A percentile compares a stretch with the other conserved stretches of the same genome.
These are phyloP conservation scores for Aspergillus sp. DNA, from an alignment of 2,329 filamentous ascomycete species.

Conservation along the genomic window DNA sequence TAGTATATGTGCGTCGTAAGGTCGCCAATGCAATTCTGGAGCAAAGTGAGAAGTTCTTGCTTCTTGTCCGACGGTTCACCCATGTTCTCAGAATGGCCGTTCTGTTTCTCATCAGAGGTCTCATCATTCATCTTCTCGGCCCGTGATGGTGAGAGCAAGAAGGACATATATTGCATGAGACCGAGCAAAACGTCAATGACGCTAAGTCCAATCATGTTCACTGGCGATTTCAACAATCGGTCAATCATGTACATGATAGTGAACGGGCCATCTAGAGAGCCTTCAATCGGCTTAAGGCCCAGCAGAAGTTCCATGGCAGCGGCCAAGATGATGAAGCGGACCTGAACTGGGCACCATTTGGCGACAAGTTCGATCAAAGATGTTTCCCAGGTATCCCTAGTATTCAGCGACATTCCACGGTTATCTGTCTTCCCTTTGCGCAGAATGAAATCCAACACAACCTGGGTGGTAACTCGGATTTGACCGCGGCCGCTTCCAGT, in stretches of 20 bases:
- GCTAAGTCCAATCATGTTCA: conserved; percentile 92
- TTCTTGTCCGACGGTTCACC: conserved; percentile 51
- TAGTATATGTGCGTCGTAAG: conserved; percentile 96
- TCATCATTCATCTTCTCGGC: conserved; percentile 33
- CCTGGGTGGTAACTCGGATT: conserved; percentile 71
- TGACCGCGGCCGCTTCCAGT: conserved; percentile 75
- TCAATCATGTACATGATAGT: conserved; percentile 76
- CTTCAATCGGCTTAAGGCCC: conserved; percentile 66
- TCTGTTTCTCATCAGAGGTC: conserved; percentile 19
- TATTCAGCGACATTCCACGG: conserved; percentile 41
- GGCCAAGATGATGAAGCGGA: conserved; percentile 86
- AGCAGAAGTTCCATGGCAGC: conserved; percentile 76
- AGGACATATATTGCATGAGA: conserved; percentile 78
- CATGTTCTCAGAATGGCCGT: conserved; percentile 10
- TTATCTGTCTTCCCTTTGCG: conserved; percentile 56
- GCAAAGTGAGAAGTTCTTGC: conserved; percentile 64
- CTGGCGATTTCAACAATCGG: conserved; percentile 78
- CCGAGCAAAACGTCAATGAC: conserved; percentile 92
- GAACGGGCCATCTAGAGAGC: conserved; percentile 70
- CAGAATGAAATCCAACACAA: conserved; percentile 72
- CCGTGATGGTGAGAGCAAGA: conserved; percentile 67
- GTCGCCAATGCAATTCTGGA: conserved; percentile 84
- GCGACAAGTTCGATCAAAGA: conserved; percentile 77
- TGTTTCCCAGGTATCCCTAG: conserved; percentile 72
- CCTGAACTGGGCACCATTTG: conserved; percentile 88